Percentiles rank a stretch among this genome's conserved stretches.
Conservation (phyloP, 2,329 filamentous ascomycete genomes). For the Amesomyces nigricolor region DNA sequence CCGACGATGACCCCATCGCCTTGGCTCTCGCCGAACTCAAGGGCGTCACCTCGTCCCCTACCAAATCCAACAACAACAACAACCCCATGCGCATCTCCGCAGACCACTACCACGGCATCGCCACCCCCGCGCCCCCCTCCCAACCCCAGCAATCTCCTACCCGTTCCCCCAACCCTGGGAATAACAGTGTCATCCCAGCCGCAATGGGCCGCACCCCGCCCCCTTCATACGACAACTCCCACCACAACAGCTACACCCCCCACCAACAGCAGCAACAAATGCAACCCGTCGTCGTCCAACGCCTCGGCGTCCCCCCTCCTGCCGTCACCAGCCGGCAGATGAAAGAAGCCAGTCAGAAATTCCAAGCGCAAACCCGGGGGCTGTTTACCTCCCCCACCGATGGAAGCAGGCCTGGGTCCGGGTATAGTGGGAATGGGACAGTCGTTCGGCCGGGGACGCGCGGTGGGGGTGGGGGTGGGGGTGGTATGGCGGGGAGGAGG, state of each 20-base stretch:
- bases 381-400: slow-evolving; percentile 53
- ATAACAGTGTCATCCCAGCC: slow-evolving; percentile 43
- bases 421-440: slow-evolving; percentile 19
- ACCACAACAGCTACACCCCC: slow-evolving; percentile 37
- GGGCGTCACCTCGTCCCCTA: slow-evolving; percentile 53
- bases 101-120: slow-evolving; percentile 89
- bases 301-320: slow-evolving; percentile 81
- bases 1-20: slow-evolving; percentile 83
- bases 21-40: slow-evolving; percentile 89
- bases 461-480: neutral
- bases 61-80: slow-evolving; percentile 54
- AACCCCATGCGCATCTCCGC: slow-evolving; percentile 82
- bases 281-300: slow-evolving; percentile 46
- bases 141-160: no score
- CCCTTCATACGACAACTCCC: slow-evolving; percentile 74
- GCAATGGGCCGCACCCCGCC: slow-evolving; percentile 71
- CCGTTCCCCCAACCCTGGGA: slow-evolving; percentile 30
- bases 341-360: slow-evolving; percentile 90
- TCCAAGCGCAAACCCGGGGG: slow-evolving; percentile 72
- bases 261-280: neutral
- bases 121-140: slow-evolving; percentile 60
- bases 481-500: no score
- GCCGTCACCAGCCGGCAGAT: slow-evolving; percentile 91
- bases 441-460: no score
- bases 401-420: no score